These are phyloP conservation scores for Neurospora sublineolata DNA, from an alignment of 495 filamentous ascomycete genomes.

Conservation along the genomic window DNA sequence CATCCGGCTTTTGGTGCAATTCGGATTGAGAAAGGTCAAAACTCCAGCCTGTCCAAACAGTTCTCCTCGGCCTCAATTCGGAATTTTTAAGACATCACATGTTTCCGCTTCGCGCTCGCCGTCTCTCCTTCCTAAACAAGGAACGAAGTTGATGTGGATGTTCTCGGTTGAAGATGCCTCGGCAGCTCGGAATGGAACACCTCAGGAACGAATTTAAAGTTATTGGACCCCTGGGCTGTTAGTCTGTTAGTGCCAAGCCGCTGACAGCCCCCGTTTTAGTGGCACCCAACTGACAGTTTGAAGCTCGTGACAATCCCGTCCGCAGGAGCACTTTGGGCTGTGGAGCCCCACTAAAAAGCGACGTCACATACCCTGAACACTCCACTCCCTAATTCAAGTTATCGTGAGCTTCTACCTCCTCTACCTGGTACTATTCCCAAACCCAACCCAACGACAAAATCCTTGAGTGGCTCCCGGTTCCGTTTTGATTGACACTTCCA, in stretches of 20 bases:
- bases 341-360: not conserved
- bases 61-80: not conserved
- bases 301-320: not conserved
- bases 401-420: not conserved
- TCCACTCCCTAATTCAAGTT: not conserved
- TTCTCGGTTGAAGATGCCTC: not conserved
- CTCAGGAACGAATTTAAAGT: not conserved
- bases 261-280: not conserved
- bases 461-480: not conserved
- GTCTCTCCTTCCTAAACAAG: not conserved
- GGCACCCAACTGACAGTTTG: not conserved
- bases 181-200: not conserved
- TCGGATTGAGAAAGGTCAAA: not conserved
- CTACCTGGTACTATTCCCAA: not conserved
- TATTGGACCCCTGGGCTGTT: not conserved
- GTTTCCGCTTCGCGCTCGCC: not conserved
- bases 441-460: not conserved
- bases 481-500: not conserved
- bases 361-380: not conserved
- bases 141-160: not conserved
- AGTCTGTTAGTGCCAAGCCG: not conserved
- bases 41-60: not conserved
- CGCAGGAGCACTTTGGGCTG: not conserved
- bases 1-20: not conserved
- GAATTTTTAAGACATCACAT: not conserved